Percentiles rank a stretch among this genome's conserved stretches.
These are phyloP conservation scores for Carnegiea gigantea DNA, from an alignment of 179 eudicot species.

Conservation along the genomic window DNA sequence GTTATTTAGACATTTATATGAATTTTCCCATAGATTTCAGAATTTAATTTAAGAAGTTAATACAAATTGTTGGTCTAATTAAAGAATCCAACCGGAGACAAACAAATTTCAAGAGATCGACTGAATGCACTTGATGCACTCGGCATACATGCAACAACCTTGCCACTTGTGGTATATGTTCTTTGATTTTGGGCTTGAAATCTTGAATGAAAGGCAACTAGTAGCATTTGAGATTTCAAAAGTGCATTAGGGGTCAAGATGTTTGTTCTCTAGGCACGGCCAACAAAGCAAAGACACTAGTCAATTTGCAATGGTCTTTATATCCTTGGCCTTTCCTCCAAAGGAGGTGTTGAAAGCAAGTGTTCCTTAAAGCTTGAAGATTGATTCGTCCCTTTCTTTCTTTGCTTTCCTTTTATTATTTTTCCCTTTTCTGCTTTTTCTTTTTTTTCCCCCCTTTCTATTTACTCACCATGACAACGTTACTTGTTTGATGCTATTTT, in stretches of 20 bases:
- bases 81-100: no score
- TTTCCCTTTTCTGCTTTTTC: neutral
- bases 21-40: no score
- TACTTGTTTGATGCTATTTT: no score
- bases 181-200: neutral
- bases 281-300: neutral
- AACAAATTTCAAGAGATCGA: no score
- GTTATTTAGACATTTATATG: no score
- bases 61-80: no score
- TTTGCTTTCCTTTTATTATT: neutral
- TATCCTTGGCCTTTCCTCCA: slow-evolving; percentile 6
- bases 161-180: no score
- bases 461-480: no score
- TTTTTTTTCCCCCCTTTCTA: no score
- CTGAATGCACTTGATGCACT: no score
- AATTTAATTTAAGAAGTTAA: no score
- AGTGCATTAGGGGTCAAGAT: neutral
- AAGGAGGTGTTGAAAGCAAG: neutral
- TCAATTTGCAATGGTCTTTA: slow-evolving; percentile 3
- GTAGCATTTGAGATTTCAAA: neutral
- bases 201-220: neutral
- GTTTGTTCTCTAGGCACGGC: neutral
- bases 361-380: neutral
- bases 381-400: neutral
- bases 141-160: no score